Base-by-base conservation (phyloP, 106 monocot genomes). In the Amphibolis antarctica region DNA sequence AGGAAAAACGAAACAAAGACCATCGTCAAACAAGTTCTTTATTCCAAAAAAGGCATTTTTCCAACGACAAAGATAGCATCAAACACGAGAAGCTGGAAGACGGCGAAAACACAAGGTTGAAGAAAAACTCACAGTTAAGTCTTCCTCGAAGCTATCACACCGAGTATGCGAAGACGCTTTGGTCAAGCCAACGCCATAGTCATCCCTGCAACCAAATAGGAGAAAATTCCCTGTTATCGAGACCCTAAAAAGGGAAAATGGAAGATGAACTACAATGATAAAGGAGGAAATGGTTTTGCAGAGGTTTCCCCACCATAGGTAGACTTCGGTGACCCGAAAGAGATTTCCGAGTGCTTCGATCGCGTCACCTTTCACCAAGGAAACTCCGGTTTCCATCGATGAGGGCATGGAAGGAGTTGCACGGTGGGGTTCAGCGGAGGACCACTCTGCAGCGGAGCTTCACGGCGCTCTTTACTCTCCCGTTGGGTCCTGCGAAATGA, bases 301-400 rank as follows among this genome's bases (percentile, higher is more conserved):
- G 52, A 51, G 63, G 62, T 28, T 20, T 71, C 24, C 18, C 9
- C 14, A 71, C 71, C 71, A 64, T 1, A 71, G 44, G 45, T 54
- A 64, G 53, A 55, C 44, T 20, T 71, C 71, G 2, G 71, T 63
- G 4, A 54, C 42, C 24, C 71, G 52, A 42, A 71, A 71, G 54
- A 63, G 71, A 64, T 19, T 12, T 1, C 63, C 71, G 43, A 64
- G 42, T 9, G 52, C 28, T 42, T 45, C 55, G 71, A 71, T 71
- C 4, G 71, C 63, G 12, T 24, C 59, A 49, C 60, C 58, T 46
- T 42, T 42, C 18, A n/a, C 30, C n/a, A 4, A 17, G 1, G 31
- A 20, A 17, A 18, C 9, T 42, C 27, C 36, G 30, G 10, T 21
- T 17, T 0, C 15, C 19, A 18, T 60, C 17, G 22, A 9, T 10